These are phyloP conservation scores for Umbellularia californica DNA, from an alignment of 164 flowering plant genomes.

Conservation along the genomic window DNA sequence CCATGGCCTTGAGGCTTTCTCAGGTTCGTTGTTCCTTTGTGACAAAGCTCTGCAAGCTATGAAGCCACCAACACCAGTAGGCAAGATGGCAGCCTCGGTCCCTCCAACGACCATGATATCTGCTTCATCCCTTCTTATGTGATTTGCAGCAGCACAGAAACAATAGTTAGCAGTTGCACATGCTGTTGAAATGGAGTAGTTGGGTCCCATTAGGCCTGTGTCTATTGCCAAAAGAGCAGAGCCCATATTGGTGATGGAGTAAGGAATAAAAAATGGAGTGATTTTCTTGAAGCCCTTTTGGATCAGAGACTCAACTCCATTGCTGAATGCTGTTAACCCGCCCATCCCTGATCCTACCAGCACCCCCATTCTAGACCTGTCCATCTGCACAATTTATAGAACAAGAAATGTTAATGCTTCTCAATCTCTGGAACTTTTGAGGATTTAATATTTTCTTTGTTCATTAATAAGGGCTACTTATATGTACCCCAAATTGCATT, in stretches of 20 bases:
- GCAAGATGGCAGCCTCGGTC: constrained; percentile 20
- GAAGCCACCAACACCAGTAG: constrained; percentile 43
- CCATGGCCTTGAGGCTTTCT: constrained; percentile 26
- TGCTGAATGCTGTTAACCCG: constrained; percentile 53
- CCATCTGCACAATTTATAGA: constrained; percentile 40
- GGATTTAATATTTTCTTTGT: not conserved
- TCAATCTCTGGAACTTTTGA: not conserved
- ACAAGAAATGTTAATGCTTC: not conserved
- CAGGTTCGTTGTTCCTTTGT: constrained; percentile 29
- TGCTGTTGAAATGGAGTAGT: constrained; percentile 71
- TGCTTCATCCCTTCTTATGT: constrained; percentile 36
- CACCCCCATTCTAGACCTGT: constrained; percentile 27
- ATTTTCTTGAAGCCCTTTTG: constrained; percentile 62
- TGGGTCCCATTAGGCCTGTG: constrained; percentile 73
- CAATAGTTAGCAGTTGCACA: constrained; percentile 81
- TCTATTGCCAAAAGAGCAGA: constrained; percentile 74
- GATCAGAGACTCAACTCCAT: constrained; percentile 52
- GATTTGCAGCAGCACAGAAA: constrained; percentile 72
- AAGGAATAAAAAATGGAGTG: constrained; percentile 70
- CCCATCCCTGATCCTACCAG: constrained; percentile 75
- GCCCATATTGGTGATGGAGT: constrained; percentile 72
- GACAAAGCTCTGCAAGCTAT: constrained; percentile 77
- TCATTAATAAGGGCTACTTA: not conserved
- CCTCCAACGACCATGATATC: constrained; percentile 25
- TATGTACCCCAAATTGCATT: not conserved